Base-by-base conservation (phyloP, 768 basidiomycete genomes). In the Boletus vinaceobasis region DNA sequence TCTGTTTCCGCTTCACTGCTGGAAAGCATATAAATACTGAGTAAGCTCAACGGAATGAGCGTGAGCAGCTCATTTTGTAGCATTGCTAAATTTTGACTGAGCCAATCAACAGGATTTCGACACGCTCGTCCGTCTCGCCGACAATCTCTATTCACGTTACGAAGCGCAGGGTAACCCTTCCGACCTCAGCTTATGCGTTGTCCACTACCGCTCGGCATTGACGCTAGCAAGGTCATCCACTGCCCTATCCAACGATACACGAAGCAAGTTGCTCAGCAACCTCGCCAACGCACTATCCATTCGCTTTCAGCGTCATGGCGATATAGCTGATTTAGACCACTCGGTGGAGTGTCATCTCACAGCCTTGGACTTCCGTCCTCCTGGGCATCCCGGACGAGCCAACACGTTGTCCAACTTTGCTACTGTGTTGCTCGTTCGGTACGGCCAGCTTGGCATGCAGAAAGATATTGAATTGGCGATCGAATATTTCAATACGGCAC, bases 391-490 rank as follows among this genome's bases (percentile, higher is more conserved):
- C 13, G 59, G 64, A n/a, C 60, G 60, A 36, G 48, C 63, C 32
- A 61, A 44, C 38, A 49, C 61, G 10, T 29, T 74, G 31, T 64
- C 61, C 38, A 68, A 67, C 38, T 68, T 72, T 46, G 71, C 68
- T 5, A 62, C 62, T 23, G 63, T 59, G 9, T 46, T 73, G 17
- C 62, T 65, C 8, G 58, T 63, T 38, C 71, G 64, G 21, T 69
- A 70, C 35, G 61, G 65, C 39, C 48, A 62, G 43, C 58, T 59
- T 14, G 58, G 69, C 6, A 32, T 45, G 31, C 43, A 54, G 19
- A 50, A 53, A 35, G 73, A 73, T 35, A 50, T 73, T 4, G 64
- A 73, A 37, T 53, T 67, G n/a, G 72, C 63, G 9, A 61, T 69
- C 40, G 57, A 61, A 32, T 52, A 61, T 39, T 67, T 71, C 29